phyloP scores from a whole-genome alignment of 257 asterid species.

The Petunia secreta region DNA sequence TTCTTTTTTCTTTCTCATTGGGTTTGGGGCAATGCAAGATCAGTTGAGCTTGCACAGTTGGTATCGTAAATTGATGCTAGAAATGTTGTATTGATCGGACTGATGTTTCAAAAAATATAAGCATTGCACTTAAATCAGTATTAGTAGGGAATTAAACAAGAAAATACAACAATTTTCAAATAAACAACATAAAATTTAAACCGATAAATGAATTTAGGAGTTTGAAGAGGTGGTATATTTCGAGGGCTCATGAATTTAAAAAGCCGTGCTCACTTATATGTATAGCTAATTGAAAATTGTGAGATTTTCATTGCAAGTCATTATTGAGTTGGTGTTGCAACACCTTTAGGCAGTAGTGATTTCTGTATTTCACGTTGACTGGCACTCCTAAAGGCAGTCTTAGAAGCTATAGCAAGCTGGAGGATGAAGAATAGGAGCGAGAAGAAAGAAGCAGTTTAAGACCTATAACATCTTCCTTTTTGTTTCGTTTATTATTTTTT shows the following conservation, averaged over 20 bases:
- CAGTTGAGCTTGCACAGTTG: neutral
- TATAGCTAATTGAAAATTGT: neutral
- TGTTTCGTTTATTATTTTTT: neutral
- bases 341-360: neutral
- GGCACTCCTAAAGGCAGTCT: neutral
- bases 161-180: neutral
- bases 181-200: neutral
- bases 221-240: neutral
- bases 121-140: neutral
- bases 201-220: neutral
- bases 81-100: neutral
- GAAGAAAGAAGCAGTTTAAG: neutral
- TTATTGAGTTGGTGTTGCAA: neutral
- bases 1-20: neutral
- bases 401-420: no score
- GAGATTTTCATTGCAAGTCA: neutral
- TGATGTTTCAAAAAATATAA: neutral
- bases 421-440: neutral
- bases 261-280: neutral
- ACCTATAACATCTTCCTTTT: neutral
- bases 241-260: neutral
- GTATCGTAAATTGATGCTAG: neutral
- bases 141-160: neutral
- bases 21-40: constrained; percentile 14
- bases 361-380: neutral